Base-by-base conservation (phyloP, 192 early-diverging fungal species). In the Coemansia sp. region DNA sequence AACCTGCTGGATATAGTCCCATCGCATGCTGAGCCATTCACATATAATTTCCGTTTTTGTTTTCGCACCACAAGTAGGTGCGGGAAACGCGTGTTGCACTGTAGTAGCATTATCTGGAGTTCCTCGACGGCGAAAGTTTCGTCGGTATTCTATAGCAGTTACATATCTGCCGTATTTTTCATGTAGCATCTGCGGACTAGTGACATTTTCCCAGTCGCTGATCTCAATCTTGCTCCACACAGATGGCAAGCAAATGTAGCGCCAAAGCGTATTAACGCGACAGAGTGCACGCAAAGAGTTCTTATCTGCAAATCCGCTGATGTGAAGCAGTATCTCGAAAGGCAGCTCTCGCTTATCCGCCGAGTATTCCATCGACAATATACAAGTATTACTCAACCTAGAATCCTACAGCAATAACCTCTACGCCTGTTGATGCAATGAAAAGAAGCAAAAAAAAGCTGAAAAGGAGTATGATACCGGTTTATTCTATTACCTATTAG, bases 211-310 rank as follows among this genome's bases (percentile, higher is more conserved):
- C 78, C 78, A 81, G 44, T 75, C 73, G 67, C 70, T 71, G 9
- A 81, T 75, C 25, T 81, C 78, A 12, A 81, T 67, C 37, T 48
- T 63, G 39, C 63, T 67, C 78, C 78, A 81, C 5, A 81, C 46
- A 14, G 67, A 37, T 11, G 73, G 78, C 67, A 81, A 64, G 17
- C 69, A 56, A 19, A 81, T 63, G 14, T 56, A 19, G 11, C 78
- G 78, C 78, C 78, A 81, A 4, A 63, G 63, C 25, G 50, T 2
- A 49, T 64, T 75, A 59, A 70, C 70, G 19, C 75, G 72, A 19
- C 69, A 63, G 25, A 81, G 78, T 10, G 43, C 19, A 14, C 13
- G 53, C 46, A 81, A 70, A 4, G 25, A 38, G 20, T 41, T 38
- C 12, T 63, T 66, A 65, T 67, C 70, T 4, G 72, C 61, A 22